Evolutionary conservation across 495 filamentous ascomycete genomes (phyloP), one percentile per base, ranked within the genome.

Genomic region (Tuber aestivum): DNA sequence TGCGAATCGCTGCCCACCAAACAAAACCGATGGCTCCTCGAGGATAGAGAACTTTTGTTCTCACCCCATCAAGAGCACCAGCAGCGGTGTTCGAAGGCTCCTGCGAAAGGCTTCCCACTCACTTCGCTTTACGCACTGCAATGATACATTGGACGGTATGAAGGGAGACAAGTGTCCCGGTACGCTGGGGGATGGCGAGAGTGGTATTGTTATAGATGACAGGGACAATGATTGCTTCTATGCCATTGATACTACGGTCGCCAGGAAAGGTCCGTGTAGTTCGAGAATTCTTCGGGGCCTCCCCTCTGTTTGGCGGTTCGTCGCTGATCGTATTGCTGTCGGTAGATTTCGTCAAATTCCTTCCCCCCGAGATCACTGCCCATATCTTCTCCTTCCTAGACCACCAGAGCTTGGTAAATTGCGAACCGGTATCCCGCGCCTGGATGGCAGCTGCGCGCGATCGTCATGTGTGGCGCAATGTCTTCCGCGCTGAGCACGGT

Each of bases 351-450:
- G 79, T 83, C 16, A 79, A 73, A 48, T 69, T 77, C 12, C 72
- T 83, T 0, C 81, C 81, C 2, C 73, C 81, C 41, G 81, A 83
- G 72, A 79, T 83, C 42, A 81, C 81, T 45, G 78, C 81, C 27
- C 81, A 83, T 38, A 83, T 83, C 42, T 70, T 83, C n/a, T 81
- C 78, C 20, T 83, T 79, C 41, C 81, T 83, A 14, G 81, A 83
- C 38, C 79, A 83, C 48, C 73, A 73, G 56, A 79, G 74, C 42
- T 40, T 83, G 70, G 56, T 81, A 23, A 83, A 83, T 72, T 83
- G 81, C 79, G 81, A 83, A 74, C 72, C 71, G 38, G 81, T 83
- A 70, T 83, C 81, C 65, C 78, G 74, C 16, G 27, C 70, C 61
- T 83, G 81, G 81, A 50, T 81, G 45, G 77, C 76, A 56, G 81